Evolutionary conservation across 805 yeast species (phyloP), one percentile per base, ranked within the genome.

Genomic region (Candida patagonica): DNA sequence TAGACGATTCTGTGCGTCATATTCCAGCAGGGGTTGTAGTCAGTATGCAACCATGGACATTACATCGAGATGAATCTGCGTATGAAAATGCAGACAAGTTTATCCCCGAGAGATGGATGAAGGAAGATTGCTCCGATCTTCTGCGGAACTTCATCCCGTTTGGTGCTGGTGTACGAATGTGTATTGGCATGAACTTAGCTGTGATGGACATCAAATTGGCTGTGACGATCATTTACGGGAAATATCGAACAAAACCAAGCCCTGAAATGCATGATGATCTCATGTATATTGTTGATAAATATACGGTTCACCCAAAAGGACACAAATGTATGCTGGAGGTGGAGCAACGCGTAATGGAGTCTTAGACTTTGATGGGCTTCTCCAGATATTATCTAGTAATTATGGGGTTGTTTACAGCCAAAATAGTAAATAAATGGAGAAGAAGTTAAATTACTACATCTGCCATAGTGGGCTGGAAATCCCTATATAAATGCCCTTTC

Each of bases 131-230:
- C 25, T 66, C 59, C 39, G 40, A 39, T 6, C 78, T 76, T 74
- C 65, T 67, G 42, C 67, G 62, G 38, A 65, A 66, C 48, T 71
- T 78, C 67, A 70, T 79, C 68, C 76, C 81, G 1, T 80, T 81
- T 61, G 87, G 88, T 1, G 71, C 76, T 30, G 89, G 88, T 2
- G 66, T 76, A 16, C 61, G 86, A 46, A 78, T 79, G 86, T 80
- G 89, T 51, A 61, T 79, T 40, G 88, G 89, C 1, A 70, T 76
- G 75, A 68, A 80, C 52, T 54, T 80, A 30, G 87, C 87, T 0
- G 57, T 72, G 15, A 71, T 73, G 30, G 87, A 79, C 52, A 76
- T 80, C 66, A 80, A 78, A 53, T 50, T 77, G 31, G 68, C 71
- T 9, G 51, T 75, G 22, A 73, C 76, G 7, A 67, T 68, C 42